Conservation (phyloP, 208 protist genomes). For the Trypanosoma brucei region DNA sequence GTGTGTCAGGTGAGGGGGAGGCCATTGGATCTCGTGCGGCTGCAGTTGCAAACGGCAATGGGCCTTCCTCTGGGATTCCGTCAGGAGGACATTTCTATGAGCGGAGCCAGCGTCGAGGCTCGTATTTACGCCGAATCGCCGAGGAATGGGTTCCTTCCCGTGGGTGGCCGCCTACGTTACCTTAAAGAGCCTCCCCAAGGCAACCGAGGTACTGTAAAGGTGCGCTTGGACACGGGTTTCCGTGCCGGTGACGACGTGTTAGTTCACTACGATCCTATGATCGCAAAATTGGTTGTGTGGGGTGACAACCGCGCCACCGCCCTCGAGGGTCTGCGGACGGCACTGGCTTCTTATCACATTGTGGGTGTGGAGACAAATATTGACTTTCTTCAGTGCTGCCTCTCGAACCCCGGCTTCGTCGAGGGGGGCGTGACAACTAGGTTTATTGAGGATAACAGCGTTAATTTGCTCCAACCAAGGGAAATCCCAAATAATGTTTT, state of each 20-base stretch:
- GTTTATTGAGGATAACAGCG: slow-evolving; percentile 35
- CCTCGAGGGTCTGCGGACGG: slow-evolving; percentile 54
- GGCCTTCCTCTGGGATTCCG: slow-evolving; percentile 65
- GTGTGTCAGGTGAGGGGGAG: slow-evolving; percentile 73
- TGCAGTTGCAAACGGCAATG: slow-evolving; percentile 85
- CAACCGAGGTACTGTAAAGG: slow-evolving; percentile 19
- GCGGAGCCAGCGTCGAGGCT: slow-evolving; percentile 89
- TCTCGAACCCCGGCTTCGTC: slow-evolving; percentile 15
- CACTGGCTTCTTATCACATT: slow-evolving; percentile 86
- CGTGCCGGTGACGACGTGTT: slow-evolving; percentile 70
- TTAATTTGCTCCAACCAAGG: slow-evolving; percentile 22
- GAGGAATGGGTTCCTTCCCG: slow-evolving; percentile 83
- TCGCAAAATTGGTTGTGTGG: slow-evolving; percentile 96
- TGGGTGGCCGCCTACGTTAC: slow-evolving; percentile 56
- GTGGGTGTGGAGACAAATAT: slow-evolving; percentile 92
- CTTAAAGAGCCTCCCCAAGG: slow-evolving; percentile 29
- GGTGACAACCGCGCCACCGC: slow-evolving; percentile 66
- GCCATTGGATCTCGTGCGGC: slow-evolving; percentile 92
- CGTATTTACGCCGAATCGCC: slow-evolving; percentile 96
- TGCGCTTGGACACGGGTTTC: slow-evolving; percentile 86
- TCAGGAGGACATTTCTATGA: slow-evolving; percentile 76
- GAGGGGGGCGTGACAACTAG: slow-evolving; percentile 30
- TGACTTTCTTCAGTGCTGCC: slow-evolving; percentile 31
- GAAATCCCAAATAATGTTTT: slow-evolving; percentile 11
- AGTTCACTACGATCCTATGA: slow-evolving; percentile 97